phyloP scores from a whole-genome alignment of 345 rosid genomes.

The Rhizophora apiculata region DNA sequence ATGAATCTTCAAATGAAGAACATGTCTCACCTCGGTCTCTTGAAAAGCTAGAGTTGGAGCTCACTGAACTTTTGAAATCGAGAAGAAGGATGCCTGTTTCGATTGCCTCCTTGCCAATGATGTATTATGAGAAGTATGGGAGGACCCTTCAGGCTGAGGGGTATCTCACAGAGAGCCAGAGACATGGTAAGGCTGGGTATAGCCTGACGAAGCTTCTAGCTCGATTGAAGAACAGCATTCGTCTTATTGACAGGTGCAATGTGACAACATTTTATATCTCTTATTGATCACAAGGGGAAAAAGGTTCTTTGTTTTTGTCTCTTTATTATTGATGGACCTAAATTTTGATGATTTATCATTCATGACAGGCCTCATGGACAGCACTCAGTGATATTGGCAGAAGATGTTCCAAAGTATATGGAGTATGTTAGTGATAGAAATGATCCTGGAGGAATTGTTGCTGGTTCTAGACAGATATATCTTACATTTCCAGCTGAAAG shows the following conservation, averaged over 20 bases:
- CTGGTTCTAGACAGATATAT: constrained; percentile 85
- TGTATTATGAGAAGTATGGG: constrained; percentile 83
- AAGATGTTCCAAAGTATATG: constrained; percentile 65
- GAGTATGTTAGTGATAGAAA: constrained; percentile 52
- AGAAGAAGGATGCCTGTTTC: constrained; percentile 89
- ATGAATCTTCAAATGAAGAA: constrained; percentile 55
- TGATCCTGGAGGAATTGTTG: constrained; percentile 54
- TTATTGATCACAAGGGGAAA: not conserved
- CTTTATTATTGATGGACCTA: not conserved
- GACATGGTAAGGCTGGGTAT: constrained; percentile 94
- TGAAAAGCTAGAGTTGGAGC: constrained; percentile 81
- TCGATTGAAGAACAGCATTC: constrained; percentile 73
- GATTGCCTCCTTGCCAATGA: constrained; percentile 87
- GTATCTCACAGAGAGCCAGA: constrained; percentile 93
- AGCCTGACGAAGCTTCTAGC: constrained; percentile 93
- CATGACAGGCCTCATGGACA: constrained; percentile 88
- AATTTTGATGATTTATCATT: not conserved
- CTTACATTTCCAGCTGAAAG: constrained; percentile 96
- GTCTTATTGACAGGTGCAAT: constrained; percentile 76
- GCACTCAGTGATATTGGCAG: constrained; percentile 79
- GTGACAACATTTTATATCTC: not conserved
- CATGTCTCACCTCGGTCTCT: constrained; percentile 63
- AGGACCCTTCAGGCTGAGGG: constrained; percentile 92
- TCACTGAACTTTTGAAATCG: constrained; percentile 67
- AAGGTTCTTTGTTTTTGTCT: too few relatives aligned